Conservation (phyloP, 176 grass and related monocot genomes). For the Rhynchospora pubera region DNA sequence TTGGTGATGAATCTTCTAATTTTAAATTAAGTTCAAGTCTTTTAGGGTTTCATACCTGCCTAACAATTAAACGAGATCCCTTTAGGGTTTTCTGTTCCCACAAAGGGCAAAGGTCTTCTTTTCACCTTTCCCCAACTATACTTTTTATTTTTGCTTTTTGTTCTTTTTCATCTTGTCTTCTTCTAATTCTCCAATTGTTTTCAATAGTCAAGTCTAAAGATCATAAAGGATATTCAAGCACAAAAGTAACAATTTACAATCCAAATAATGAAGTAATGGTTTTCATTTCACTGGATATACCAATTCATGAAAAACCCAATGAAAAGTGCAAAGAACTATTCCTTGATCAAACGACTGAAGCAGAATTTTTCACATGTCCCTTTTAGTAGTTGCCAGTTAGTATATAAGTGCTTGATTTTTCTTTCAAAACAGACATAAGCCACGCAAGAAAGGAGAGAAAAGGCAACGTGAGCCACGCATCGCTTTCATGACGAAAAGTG, state of each 20-base stretch:
- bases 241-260: conserved; percentile 13
- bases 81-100: conserved; percentile 23
- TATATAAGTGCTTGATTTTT: conserved; percentile 25
- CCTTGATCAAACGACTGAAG: not conserved
- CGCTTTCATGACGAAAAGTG: conserved; percentile 91
- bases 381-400: not conserved
- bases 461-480: conserved; percentile 57
- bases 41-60: conserved; percentile 28
- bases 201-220: not conserved
- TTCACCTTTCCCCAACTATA: conserved; percentile 24
- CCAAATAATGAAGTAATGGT: not conserved
- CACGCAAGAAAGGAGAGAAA: conserved; percentile 57
- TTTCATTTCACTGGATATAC: not conserved
- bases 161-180: conserved; percentile 7
- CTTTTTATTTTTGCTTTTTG: conserved; percentile 12
- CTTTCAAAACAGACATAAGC: conserved; percentile 45
- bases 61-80: conserved; percentile 19
- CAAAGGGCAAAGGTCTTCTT: conserved; percentile 7
- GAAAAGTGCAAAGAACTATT: conserved; percentile 20
- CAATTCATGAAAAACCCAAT: conserved; percentile 13
- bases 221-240: conserved; percentile 1
- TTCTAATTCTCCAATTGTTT: conserved; percentile 6
- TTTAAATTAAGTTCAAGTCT: not conserved
- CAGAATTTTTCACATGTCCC: not conserved
- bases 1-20: conserved; percentile 9